Conservation (phyloP, 148 eudicot genomes). For the Chenopodium quinoa region DNA sequence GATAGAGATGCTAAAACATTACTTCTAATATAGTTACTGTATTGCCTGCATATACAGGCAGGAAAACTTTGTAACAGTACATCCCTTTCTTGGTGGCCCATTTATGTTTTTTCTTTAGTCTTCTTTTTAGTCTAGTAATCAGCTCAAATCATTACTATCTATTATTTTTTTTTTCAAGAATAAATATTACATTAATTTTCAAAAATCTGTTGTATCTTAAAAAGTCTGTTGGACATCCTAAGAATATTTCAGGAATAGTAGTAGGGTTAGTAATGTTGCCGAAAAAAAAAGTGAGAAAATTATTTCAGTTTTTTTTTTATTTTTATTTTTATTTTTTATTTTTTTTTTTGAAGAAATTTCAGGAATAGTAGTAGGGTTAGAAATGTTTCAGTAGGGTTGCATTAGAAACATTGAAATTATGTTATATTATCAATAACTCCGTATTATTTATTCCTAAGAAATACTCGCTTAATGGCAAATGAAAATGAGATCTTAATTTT, state of each 20-base stretch:
- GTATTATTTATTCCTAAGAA: too few relatives aligned
- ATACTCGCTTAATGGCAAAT: too few relatives aligned
- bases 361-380: not conserved
- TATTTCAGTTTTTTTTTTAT: too few relatives aligned
- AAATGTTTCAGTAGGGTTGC: too few relatives aligned
- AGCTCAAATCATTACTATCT: not conserved
- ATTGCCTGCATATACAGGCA: not conserved
- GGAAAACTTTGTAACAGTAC: conserved; percentile 4
- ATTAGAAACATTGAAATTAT: too few relatives aligned
- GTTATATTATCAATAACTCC: too few relatives aligned
- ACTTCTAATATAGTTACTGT: not conserved
- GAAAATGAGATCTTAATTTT: too few relatives aligned
- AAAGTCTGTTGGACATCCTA: not conserved
- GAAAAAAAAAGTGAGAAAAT: too few relatives aligned
- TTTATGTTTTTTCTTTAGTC: not conserved
- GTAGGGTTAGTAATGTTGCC: too few relatives aligned
- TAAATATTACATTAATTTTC: not conserved
- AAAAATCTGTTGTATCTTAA: not conserved
- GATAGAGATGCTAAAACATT: conserved; percentile 7
- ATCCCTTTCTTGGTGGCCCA: conserved; percentile 7
- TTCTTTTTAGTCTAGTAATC: not conserved
- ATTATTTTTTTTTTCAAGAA: not conserved
- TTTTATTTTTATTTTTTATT: too few relatives aligned
- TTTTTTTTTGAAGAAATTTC: too few relatives aligned
- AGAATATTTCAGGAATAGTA: not conserved